Base-by-base conservation (phyloP, 2,329 filamentous ascomycete species). In the Colletotrichum nymphaeae region DNA sequence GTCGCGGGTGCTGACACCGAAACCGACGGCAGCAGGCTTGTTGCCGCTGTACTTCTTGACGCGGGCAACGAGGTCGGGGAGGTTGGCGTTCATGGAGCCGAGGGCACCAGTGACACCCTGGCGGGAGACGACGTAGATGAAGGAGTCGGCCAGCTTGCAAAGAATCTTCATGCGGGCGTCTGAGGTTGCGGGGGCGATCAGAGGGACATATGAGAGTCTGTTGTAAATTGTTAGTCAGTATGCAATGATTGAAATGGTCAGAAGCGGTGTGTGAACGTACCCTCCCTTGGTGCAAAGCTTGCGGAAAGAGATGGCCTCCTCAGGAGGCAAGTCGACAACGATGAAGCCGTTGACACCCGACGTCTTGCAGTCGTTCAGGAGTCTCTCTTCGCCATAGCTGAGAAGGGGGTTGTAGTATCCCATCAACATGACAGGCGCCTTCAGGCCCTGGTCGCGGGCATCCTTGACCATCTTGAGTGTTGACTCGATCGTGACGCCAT, bases 331-430 rank as follows among this genome's bases (percentile, higher is more conserved):
- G 81, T 99, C 96, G 69, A 98, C 96, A 81, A 98, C 93, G 79
- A 99, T 98, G 85, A 98, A 98, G 72, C 97, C 96, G 84, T 98
- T 98, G 81, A 97, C 91, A 30, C 95, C 95, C 3, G 94, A 93
- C 67, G 91, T 90, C 81, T 93, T 93, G 82, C 95, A 94, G 83
- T 98, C 95, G 78, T 91, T 89, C 67, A 99, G 87, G 83, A 98
- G 91, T 74, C 89, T 90, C 85, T 98, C 95, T 85, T 99, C 97
- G 67, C 97, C 97, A 81, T 98, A 99, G 79, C 93, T 94, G 74
- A 98, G 87, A 74, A 98, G 88, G 1, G 97, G 97, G 86, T 99
- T 99, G 86, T 98, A 99, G 89, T 99, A 99, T 79, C 97, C 97
- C 97, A 99, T 99, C 76, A 99, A 90, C 80, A 99, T 86, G 55